phyloP scores from a whole-genome alignment of 2,329 filamentous ascomycete genomes.

The Trichoderma arundinaceum region DNA sequence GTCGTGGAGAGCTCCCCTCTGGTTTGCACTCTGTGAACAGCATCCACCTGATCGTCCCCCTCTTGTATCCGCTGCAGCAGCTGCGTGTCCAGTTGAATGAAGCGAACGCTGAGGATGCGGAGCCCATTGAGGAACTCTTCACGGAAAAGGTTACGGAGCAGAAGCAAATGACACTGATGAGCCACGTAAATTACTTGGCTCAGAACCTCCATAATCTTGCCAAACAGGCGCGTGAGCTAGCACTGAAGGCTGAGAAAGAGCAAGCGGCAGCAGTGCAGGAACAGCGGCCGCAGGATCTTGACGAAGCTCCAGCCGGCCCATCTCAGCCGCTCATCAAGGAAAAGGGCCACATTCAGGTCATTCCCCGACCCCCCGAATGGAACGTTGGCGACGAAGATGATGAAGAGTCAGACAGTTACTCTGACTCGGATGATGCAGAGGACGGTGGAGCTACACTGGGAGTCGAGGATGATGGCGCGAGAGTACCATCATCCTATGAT shows the following conservation, averaged over 20 bases:
- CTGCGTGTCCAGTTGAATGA: conserved; percentile 70
- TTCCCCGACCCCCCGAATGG: conserved; percentile 82
- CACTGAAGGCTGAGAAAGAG: conserved; percentile 34
- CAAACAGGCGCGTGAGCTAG: conserved; percentile 53
- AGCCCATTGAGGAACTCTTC: conserved; percentile 70
- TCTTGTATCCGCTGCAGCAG: conserved; percentile 72
- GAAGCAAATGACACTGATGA: conserved; percentile 68
- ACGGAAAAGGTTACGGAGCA: conserved; percentile 61
- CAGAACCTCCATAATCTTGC: conserved; percentile 73
- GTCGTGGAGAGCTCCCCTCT: conserved; percentile 63
- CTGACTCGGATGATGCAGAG: conserved; percentile 50
- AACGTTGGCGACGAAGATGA: conserved; percentile 52
- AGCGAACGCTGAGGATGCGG: conserved; percentile 63
- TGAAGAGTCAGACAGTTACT: conserved; percentile 51
- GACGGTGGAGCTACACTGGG: conserved; percentile 51
- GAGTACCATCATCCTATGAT: conserved; percentile 34
- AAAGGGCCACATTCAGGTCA: conserved; percentile 70
- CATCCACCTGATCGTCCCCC: conserved; percentile 71
- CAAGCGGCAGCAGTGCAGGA: conserved; percentile 27
- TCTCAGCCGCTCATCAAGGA: conserved; percentile 47
- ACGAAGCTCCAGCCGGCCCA: conserved; percentile 30
- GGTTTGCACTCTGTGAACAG: conserved; percentile 66
- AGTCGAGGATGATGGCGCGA: conserved; percentile 36
- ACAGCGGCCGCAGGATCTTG: conserved; percentile 23
- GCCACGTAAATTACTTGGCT: conserved; percentile 74